phyloP scores from a whole-genome alignment of 2,329 filamentous ascomycete genomes.

The Colletotrichum shisoi region DNA sequence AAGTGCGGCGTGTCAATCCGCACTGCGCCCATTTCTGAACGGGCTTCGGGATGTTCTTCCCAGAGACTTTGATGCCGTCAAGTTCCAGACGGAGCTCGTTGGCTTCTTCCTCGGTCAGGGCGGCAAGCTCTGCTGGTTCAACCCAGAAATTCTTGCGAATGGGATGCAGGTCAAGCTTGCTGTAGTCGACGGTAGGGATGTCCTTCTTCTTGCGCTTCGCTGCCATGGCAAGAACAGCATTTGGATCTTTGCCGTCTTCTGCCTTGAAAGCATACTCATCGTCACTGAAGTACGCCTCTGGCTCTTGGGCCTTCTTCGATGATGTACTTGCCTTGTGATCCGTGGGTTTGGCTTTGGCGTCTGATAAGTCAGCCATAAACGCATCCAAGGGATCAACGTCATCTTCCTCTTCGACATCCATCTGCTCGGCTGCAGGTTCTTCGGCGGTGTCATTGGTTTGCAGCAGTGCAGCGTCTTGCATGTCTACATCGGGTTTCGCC shows the following conservation, averaged over 20 bases:
- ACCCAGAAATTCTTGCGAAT: conserved; percentile 96
- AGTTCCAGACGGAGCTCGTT: conserved; percentile 83
- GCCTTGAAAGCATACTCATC: conserved; percentile 71
- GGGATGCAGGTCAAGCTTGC: conserved; percentile 81
- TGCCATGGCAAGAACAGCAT: conserved; percentile 61
- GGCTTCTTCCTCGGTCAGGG: conserved; percentile 85
- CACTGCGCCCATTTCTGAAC: conserved; percentile 98
- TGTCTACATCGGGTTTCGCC: conserved; percentile 46
- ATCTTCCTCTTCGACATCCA: conserved; percentile 64
- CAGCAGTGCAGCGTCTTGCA: conserved; percentile 35
- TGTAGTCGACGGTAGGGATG: conserved; percentile 85
- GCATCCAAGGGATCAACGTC: conserved; percentile 91
- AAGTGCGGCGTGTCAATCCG: conserved; percentile 83
- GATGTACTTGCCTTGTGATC: conserved; percentile 43
- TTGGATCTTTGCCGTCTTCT: conserved; percentile 58
- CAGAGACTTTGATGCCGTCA: conserved; percentile 93
- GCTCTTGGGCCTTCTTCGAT: conserved; percentile 68
- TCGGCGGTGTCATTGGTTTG: conserved; percentile 43
- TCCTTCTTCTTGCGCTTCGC: conserved; percentile 90
- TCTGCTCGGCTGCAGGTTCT: conserved; percentile 51
- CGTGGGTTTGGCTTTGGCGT: conserved; percentile 48
- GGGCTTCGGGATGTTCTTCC: conserved; percentile 87
- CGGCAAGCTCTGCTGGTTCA: conserved; percentile 82
- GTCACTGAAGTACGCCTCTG: conserved; percentile 88
- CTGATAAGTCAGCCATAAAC: conserved; percentile 82